Evolutionary conservation across 179 eudicot genomes (phyloP).

Genomic region (Silene coronaria): DNA sequence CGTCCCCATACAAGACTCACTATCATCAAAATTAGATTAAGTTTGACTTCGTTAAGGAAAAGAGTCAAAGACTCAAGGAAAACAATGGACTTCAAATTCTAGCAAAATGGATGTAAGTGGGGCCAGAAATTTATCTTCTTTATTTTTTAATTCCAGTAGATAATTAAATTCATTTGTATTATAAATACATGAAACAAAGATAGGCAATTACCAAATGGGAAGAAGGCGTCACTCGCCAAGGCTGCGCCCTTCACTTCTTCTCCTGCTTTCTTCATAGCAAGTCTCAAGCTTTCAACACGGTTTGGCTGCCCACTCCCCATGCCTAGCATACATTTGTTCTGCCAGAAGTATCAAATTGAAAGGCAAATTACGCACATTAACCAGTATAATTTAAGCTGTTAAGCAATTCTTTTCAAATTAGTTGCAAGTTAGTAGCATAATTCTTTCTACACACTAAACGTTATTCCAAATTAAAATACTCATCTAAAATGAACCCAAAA

Average conservation of each 20-base stretch:
- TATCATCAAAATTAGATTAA: no score
- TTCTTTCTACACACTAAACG: background rate
- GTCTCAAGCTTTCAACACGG: constrained; percentile 87
- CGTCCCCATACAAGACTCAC: background rate
- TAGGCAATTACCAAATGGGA: constrained; percentile 74
- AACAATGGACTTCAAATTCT: no score
- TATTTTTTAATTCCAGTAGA: background rate
- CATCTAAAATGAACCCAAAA: background rate
- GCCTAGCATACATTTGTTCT: constrained; percentile 88
- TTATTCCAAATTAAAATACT: background rate
- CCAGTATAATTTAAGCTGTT: background rate
- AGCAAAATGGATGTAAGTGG: no score
- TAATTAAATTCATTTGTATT: background rate
- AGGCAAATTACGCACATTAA: background rate
- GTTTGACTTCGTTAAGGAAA: no score
- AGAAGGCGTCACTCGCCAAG: constrained; percentile 97
- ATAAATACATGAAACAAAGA: background rate
- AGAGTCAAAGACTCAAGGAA: no score
- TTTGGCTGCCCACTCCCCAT: constrained; percentile 99
- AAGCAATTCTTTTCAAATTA: background rate
- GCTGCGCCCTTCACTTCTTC: constrained; percentile 88
- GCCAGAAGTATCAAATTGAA: constrained; percentile 10
- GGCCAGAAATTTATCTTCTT: no score
- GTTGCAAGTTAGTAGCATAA: background rate
- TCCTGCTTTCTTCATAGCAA: constrained; percentile 88